Conservation (phyloP, 202 grass and related monocot genomes). For the Hordeum pubiflorum region DNA sequence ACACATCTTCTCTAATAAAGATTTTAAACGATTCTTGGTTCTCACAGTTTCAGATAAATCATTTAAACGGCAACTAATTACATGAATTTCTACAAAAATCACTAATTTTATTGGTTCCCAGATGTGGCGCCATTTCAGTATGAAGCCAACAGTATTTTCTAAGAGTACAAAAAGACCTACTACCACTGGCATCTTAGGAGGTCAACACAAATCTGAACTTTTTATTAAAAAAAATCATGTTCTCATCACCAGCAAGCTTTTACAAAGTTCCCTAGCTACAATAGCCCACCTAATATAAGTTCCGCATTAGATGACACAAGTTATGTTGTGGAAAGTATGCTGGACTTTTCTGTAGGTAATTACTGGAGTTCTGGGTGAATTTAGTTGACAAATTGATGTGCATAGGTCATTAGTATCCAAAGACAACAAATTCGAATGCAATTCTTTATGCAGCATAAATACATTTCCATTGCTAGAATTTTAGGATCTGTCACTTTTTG, state of each 20-base stretch:
- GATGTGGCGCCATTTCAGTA: not conserved
- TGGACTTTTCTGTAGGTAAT: not conserved
- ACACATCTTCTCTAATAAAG: not conserved
- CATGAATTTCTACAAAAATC: conserved; percentile 5
- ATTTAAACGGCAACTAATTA: not conserved
- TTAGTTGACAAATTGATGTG: not conserved
- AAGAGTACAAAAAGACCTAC: not conserved
- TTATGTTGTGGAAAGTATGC: not conserved
- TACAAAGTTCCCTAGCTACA: not conserved
- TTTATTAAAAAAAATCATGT: not conserved
- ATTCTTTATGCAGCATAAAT: not conserved
- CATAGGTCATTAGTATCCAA: not conserved
- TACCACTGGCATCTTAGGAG: not conserved
- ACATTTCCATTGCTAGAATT: not conserved
- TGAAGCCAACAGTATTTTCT: not conserved
- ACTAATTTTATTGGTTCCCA: not conserved
- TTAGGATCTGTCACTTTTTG: not conserved
- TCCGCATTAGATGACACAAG: not conserved
- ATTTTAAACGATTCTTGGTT: conserved; percentile 1
- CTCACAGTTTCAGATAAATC: not conserved
- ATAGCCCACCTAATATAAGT: not conserved
- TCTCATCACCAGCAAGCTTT: not conserved
- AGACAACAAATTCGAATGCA: not conserved
- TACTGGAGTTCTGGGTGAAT: not conserved
- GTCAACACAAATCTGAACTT: not conserved